phyloP scores from a whole-genome alignment of 139 green algal species.

The Coelastrella sp. region DNA sequence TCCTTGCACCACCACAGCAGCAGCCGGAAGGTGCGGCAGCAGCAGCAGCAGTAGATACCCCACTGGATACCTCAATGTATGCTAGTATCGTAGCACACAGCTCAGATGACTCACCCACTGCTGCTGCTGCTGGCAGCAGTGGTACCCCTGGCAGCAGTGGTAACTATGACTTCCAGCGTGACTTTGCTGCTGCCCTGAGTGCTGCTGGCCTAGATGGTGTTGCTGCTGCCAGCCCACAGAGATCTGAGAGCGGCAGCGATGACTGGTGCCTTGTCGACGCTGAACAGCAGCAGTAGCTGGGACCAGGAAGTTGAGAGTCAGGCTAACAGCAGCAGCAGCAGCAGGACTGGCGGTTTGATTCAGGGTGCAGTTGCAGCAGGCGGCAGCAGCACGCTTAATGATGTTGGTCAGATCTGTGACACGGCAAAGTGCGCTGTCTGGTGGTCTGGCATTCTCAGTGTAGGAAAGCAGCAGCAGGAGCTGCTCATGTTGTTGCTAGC shows the following conservation, averaged over 20 bases:
- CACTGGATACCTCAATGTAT: constrained; percentile 9
- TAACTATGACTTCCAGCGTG: constrained; percentile 19
- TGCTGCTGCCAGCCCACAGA: too few relatives aligned
- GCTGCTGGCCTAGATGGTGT: constrained; percentile 39
- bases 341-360: neutral
- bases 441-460: too few relatives aligned
- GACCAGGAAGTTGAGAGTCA: too few relatives aligned
- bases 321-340: too few relatives aligned
- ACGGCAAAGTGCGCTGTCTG: too few relatives aligned
- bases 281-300: neutral
- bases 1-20: neutral
- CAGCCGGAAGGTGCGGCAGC: neutral
- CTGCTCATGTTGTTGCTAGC: too few relatives aligned
- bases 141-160: neutral
- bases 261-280: constrained; percentile 27
- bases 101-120: neutral
- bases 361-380: neutral
- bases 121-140: neutral
- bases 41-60: neutral
- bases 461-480: too few relatives aligned
- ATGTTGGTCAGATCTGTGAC: too few relatives aligned
- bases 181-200: constrained; percentile 45
- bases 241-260: constrained; percentile 21
- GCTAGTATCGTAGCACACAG: constrained; percentile 45
- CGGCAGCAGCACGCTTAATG: too few relatives aligned